Conservation (phyloP, 305 asterid genomes). For the Fraxinus velutina region DNA sequence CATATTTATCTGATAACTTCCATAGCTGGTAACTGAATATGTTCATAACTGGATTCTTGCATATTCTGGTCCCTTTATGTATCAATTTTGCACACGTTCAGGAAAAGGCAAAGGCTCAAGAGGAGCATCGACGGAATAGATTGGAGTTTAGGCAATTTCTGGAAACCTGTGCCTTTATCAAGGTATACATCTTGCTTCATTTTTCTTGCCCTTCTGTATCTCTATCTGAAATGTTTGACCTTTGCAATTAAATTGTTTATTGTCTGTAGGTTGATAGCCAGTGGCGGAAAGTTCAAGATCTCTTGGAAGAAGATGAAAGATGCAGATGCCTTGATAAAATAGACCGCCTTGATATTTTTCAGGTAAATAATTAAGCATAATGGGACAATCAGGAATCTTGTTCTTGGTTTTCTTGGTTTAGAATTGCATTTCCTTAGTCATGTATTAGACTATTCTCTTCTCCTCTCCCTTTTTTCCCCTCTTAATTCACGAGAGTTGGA, state of each 20-base stretch:
- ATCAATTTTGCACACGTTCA: constrained; percentile 30
- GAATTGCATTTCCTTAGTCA: constrained; percentile 6
- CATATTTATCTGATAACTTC: background rate
- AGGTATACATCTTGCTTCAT: constrained; percentile 42
- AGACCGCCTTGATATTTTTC: constrained; percentile 83
- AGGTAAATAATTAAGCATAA: constrained; percentile 47
- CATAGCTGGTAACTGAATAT: background rate
- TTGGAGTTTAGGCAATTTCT: constrained; percentile 76
- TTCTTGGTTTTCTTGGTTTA: background rate
- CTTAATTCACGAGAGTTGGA: constrained; percentile 11
- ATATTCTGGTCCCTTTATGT: background rate
- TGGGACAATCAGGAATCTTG: constrained; percentile 6
- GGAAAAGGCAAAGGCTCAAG: constrained; percentile 94
- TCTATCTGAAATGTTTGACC: constrained; percentile 3
- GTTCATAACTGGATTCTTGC: background rate
- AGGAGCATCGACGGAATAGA: constrained; percentile 69
- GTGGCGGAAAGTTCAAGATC: constrained; percentile 97
- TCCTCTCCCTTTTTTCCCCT: background rate
- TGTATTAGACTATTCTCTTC: background rate
- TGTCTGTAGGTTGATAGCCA: constrained; percentile 77
- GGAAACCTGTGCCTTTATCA: constrained; percentile 77
- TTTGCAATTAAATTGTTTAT: constrained; percentile 10
- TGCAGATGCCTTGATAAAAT: constrained; percentile 86
- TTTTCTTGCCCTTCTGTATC: constrained; percentile 11
- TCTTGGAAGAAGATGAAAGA: constrained; percentile 90